Evolutionary conservation across 805 yeast genomes (phyloP).

Genomic region (Ogataea trehalophila): DNA sequence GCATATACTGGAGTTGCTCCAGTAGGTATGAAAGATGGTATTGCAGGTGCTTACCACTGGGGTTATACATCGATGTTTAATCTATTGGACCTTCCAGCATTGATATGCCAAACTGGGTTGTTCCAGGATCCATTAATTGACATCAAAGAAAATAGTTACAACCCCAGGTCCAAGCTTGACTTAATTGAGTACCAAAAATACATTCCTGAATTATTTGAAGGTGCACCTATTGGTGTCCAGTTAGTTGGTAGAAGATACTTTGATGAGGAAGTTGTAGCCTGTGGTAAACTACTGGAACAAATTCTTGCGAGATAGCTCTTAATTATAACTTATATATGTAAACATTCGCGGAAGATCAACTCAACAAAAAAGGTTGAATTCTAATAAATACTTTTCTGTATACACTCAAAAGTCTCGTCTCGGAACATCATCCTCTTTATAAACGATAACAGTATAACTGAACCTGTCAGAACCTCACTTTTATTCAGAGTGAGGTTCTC

Average conservation of each 20-base stretch:
- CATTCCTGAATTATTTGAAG: constrained; percentile 41
- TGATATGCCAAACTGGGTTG: constrained; percentile 58
- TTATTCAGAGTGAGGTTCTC: too few relatives aligned
- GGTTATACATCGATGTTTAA: constrained; percentile 76
- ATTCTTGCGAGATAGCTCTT: too few relatives aligned
- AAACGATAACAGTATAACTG: too few relatives aligned
- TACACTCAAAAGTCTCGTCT: too few relatives aligned
- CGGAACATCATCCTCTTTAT: too few relatives aligned
- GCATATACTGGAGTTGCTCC: constrained; percentile 69
- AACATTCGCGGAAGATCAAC: too few relatives aligned
- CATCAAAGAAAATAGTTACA: constrained; percentile 36
- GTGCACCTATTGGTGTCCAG: constrained; percentile 54
- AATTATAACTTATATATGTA: too few relatives aligned
- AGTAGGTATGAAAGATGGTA: constrained; percentile 42
- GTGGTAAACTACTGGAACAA: constrained; percentile 22
- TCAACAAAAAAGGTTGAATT: too few relatives aligned
- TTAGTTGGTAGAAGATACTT: constrained; percentile 48
- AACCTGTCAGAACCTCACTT: too few relatives aligned
- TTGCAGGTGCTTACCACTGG: constrained; percentile 59
- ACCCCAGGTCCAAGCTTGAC: constrained; percentile 43
- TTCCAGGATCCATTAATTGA: constrained; percentile 49
- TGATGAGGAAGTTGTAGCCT: constrained; percentile 51
- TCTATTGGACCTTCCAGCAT: constrained; percentile 64
- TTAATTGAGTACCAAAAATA: constrained; percentile 44
- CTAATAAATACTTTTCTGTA: too few relatives aligned